Conservation (phyloP, 2,329 filamentous ascomycete species). For the Colletotrichum liaoningense region DNA sequence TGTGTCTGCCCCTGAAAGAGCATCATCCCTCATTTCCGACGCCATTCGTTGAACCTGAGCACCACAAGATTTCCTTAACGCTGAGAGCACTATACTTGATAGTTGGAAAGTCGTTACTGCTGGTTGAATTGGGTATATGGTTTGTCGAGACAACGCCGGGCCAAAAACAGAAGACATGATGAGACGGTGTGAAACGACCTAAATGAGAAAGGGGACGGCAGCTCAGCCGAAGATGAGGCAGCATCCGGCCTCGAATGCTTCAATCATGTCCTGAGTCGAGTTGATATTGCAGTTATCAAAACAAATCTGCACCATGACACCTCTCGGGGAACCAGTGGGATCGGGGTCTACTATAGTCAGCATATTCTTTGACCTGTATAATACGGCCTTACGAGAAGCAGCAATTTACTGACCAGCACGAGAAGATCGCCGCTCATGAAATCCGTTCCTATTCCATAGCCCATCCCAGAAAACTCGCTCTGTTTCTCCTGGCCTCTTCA, state of each 20-base stretch:
- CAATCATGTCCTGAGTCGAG: no score
- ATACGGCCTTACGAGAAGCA: no score
- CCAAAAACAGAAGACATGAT: no score
- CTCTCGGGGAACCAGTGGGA: slow-evolving; percentile 42
- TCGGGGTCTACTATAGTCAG: slow-evolving; percentile 39
- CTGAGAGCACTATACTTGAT: not conserved
- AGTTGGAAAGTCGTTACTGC: not conserved
- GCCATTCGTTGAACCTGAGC: not conserved
- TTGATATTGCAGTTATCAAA: slow-evolving; percentile 43
- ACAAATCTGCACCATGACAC: slow-evolving; percentile 49
- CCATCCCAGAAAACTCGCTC: slow-evolving; percentile 19
- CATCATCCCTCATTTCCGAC: not conserved
- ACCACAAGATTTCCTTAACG: not conserved
- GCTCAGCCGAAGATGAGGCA: not conserved
- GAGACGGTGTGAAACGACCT: no score
- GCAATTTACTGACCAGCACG: slow-evolving; percentile 11
- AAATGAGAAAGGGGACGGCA: not conserved
- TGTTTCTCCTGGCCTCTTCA: slow-evolving; percentile 1
- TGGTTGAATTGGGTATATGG: not conserved
- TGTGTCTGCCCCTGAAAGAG: not conserved
- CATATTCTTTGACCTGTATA: no score
- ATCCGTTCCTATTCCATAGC: slow-evolving; percentile 25
- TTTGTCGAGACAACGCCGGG: no score
- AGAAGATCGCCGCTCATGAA: not conserved
- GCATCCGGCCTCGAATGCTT: no score